Evolutionary conservation across 2,329 filamentous ascomycete species (phyloP).

Genomic region (Aureobasidium leucospermi): DNA sequence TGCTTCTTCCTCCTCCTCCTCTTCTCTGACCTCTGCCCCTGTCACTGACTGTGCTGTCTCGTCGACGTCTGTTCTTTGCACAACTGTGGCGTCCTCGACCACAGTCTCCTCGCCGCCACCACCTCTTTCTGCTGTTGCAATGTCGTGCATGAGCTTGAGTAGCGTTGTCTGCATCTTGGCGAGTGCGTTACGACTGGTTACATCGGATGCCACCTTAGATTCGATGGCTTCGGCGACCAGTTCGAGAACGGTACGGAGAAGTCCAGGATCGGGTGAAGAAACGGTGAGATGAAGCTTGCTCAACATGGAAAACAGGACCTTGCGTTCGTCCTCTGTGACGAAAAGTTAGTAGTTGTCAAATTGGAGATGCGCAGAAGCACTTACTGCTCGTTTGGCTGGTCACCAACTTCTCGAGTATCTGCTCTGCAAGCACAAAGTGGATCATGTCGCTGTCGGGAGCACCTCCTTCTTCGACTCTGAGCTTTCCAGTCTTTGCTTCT

Average conservation of each 20-base stretch:
- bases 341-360: slow-evolving; percentile 23
- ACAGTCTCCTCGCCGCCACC: slow-evolving; percentile 27
- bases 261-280: slow-evolving; percentile 22
- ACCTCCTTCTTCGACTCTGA: slow-evolving; percentile 50
- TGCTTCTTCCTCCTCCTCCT: background rate
- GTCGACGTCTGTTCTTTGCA: slow-evolving; percentile 1
- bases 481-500: slow-evolving; percentile 39
- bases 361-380: slow-evolving; percentile 22
- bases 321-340: slow-evolving; percentile 71
- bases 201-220: slow-evolving; percentile 43
- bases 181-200: slow-evolving; percentile 46
- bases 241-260: slow-evolving; percentile 33
- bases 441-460: slow-evolving; percentile 48
- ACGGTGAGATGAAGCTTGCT: slow-evolving; percentile 71
- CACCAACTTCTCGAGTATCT: slow-evolving; percentile 67
- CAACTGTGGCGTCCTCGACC: slow-evolving; percentile 5
- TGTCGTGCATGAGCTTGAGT: slow-evolving; percentile 46
- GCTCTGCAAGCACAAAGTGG: slow-evolving; percentile 69
- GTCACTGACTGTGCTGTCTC: slow-evolving; percentile 8
- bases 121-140: slow-evolving; percentile 26
- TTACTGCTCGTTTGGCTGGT: slow-evolving; percentile 58
- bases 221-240: slow-evolving; percentile 43
- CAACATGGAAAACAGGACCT: slow-evolving; percentile 67
- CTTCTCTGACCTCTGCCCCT: slow-evolving; percentile 1
- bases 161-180: slow-evolving; percentile 45